Conservation (phyloP, 2,329 filamentous ascomycete genomes). For the Penicillium sp. region DNA sequence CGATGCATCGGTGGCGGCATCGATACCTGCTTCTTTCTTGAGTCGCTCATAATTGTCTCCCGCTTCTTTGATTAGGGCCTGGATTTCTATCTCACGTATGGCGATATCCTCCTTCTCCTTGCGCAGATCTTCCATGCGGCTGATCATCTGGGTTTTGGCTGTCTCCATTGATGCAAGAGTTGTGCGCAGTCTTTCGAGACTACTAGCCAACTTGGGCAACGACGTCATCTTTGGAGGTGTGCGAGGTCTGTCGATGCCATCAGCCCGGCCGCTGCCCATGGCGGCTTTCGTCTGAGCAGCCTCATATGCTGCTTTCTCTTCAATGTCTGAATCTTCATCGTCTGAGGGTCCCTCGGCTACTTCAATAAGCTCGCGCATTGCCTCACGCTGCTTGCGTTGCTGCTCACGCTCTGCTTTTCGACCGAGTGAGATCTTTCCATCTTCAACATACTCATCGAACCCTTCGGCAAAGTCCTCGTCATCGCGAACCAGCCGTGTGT, state of each 20-base stretch:
- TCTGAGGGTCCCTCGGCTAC: constrained; percentile 70
- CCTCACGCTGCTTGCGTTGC: constrained; percentile 64
- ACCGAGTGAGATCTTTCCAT: constrained; percentile 76
- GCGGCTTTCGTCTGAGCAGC: constrained; percentile 81
- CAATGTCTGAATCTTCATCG: constrained; percentile 64
- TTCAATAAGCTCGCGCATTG: constrained; percentile 82
- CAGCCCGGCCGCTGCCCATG: constrained; percentile 58
- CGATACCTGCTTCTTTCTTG: constrained; percentile 46
- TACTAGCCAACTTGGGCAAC: constrained; percentile 70
- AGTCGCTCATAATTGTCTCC: constrained; percentile 69
- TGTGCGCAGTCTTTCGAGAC: constrained; percentile 64
- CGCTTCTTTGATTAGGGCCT: constrained; percentile 76
- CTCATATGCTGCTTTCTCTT: constrained; percentile 78
- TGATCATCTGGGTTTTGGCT: constrained; percentile 61
- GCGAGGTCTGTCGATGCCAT: constrained; percentile 44
- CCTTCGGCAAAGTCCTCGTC: constrained; percentile 93
- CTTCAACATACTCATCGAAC: constrained; percentile 88
- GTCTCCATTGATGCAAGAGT: constrained; percentile 65
- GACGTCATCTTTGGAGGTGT: constrained; percentile 75
- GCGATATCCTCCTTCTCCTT: constrained; percentile 69
- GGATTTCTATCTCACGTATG: constrained; percentile 74
- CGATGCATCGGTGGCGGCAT: constrained; percentile 26
- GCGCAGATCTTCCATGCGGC: constrained; percentile 65
- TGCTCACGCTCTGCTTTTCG: constrained; percentile 75
- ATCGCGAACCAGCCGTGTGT: constrained; percentile 75